A percentile compares a stretch with the other conserved stretches of the same genome.
Conservation (phyloP, 768 basidiomycete genomes). For the Sistotremastrum suecicum region DNA sequence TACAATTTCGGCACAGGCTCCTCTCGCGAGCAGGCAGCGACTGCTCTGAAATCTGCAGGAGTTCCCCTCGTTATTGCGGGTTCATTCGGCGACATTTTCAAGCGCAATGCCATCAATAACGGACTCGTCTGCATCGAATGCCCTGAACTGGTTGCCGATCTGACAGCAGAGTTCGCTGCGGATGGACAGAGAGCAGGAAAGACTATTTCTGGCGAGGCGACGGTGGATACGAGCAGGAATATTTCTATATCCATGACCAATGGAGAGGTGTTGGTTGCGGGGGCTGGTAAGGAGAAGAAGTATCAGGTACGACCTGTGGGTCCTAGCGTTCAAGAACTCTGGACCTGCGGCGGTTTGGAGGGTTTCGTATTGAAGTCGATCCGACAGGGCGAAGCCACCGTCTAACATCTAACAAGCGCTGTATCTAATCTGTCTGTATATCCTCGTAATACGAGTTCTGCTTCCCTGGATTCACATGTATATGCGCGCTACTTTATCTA, state of each 20-base stretch:
- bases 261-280: constrained; percentile 49
- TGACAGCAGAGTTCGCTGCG: constrained; percentile 63
- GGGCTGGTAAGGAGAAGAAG: constrained; percentile 32
- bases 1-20: constrained; percentile 99
- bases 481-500: no score
- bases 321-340: constrained; percentile 90
- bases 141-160: constrained; percentile 74
- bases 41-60: constrained; percentile 88
- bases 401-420: no score
- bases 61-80: constrained; percentile 91
- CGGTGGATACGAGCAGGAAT: constrained; percentile 56
- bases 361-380: constrained; percentile 77
- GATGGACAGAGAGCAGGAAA: constrained; percentile 69
- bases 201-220: constrained; percentile 58
- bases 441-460: no score
- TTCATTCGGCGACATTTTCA: constrained; percentile 98
- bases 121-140: constrained; percentile 90
- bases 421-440: no score
- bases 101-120: constrained; percentile 98
- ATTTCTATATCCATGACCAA: constrained; percentile 54
- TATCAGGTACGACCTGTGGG: constrained; percentile 72
- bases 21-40: constrained; percentile 96
- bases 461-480: no score
- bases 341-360: constrained; percentile 90
- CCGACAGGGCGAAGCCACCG: constrained; percentile 2